phyloP scores from a whole-genome alignment of 345 rosid species.

The Boechera stricta region DNA sequence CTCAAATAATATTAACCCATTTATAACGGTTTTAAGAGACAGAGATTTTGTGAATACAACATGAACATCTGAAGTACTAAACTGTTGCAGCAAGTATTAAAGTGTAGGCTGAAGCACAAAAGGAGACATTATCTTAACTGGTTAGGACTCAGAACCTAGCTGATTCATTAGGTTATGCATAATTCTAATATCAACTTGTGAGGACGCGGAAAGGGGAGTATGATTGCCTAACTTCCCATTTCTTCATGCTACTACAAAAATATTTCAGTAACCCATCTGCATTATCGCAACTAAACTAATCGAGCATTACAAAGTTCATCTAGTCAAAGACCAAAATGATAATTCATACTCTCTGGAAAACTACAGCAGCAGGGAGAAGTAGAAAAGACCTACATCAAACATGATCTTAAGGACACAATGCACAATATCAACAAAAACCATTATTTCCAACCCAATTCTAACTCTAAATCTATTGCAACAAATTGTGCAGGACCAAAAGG shows the following conservation, averaged over 20 bases:
- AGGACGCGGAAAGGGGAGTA: background rate
- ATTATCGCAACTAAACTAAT: constrained; percentile 4
- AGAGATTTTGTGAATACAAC: background rate
- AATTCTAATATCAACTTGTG: background rate
- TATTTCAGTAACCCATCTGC: constrained; percentile 12
- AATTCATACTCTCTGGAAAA: background rate
- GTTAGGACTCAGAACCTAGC: constrained; percentile 13
- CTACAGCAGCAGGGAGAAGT: background rate
- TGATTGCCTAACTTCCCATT: background rate
- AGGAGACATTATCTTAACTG: background rate
- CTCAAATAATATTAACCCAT: background rate
- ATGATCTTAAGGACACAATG: background rate
- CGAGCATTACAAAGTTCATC: constrained; percentile 4
- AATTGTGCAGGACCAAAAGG: background rate
- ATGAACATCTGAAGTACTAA: constrained; percentile 8
- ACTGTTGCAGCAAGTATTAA: background rate
- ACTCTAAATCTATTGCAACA: background rate
- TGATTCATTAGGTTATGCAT: background rate
- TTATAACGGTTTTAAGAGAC: background rate
- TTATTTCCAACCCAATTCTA: background rate
- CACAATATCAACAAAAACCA: background rate
- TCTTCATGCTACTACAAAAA: background rate
- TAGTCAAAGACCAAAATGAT: constrained; percentile 14
- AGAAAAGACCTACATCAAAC: background rate
- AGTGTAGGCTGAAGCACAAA: constrained; percentile 13